Percentiles rank a stretch among this genome's conserved stretches.
Conservation (phyloP, 1,284 basidiomycete genomes). For the Cerrena zonata region DNA sequence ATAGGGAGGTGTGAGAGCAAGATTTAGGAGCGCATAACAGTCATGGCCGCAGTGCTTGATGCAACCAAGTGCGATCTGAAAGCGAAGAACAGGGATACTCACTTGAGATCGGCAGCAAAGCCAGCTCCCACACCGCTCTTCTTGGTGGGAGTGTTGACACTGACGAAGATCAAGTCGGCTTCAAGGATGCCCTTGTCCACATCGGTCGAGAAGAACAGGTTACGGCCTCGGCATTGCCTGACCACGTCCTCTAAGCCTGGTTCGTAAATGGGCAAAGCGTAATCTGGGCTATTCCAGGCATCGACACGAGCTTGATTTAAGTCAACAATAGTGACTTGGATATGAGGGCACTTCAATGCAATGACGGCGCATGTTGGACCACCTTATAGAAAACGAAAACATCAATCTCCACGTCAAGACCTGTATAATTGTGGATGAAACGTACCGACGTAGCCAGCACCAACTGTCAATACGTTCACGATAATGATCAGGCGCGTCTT, state of each 20-base stretch:
- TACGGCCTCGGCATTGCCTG: constrained; percentile 80
- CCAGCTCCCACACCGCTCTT: constrained; percentile 95
- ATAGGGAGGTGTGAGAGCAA: too few species aligned
- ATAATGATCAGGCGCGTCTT: constrained; percentile 7
- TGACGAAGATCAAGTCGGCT: constrained; percentile 87
- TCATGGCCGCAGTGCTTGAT: too few species aligned
- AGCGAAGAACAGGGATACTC: constrained; percentile 19
- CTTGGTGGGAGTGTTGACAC: constrained; percentile 97
- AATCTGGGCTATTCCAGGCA: constrained; percentile 87
- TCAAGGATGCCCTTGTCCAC: constrained; percentile 90
- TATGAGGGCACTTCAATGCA: constrained; percentile 90
- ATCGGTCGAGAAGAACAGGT: constrained; percentile 95
- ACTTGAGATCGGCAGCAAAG: constrained; percentile 97
- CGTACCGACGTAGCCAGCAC: constrained; percentile 94
- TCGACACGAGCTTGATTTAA: constrained; percentile 91
- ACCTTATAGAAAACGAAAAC: constrained; percentile 39
- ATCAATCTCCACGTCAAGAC: constrained; percentile 1
- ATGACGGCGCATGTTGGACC: constrained; percentile 94
- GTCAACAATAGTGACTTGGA: constrained; percentile 95
- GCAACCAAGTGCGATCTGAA: too few species aligned
- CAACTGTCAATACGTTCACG: constrained; percentile 49
- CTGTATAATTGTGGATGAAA: constrained; percentile 4
- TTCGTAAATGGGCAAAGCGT: constrained; percentile 87
- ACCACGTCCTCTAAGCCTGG: constrained; percentile 95
- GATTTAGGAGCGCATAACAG: too few species aligned